A percentile compares a stretch with the other conserved stretches of the same genome.
These are phyloP conservation scores for Echium plantagineum DNA, from an alignment of 257 asterid species.

Conservation along the genomic window DNA sequence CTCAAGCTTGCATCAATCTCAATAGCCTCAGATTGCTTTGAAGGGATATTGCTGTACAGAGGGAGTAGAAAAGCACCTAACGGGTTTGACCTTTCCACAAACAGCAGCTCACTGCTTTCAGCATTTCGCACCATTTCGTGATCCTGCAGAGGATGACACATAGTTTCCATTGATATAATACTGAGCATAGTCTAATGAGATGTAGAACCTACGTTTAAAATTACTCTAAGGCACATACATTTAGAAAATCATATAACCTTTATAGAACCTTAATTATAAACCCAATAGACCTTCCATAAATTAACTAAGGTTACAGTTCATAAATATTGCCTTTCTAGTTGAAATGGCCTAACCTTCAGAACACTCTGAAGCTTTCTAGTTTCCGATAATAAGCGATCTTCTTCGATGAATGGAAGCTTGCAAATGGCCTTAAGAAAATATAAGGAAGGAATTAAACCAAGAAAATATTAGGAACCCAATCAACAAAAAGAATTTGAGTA, in stretches of 20 bases:
- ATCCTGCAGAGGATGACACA: constrained; percentile 1
- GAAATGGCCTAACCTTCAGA: constrained; percentile 24
- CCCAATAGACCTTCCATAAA: no score
- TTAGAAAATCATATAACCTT: neutral
- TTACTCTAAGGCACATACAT: no score
- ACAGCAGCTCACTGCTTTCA: constrained; percentile 1
- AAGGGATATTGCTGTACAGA: neutral
- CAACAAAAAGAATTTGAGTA: neutral
- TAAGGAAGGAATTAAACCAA: neutral
- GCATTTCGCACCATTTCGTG: constrained; percentile 11
- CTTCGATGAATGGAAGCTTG: constrained; percentile 52
- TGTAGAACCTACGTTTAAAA: no score
- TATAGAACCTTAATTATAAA: no score
- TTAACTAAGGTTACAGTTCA: neutral
- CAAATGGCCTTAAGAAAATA: constrained; percentile 27
- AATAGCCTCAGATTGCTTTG: neutral
- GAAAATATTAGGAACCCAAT: neutral
- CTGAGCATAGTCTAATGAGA: no score
- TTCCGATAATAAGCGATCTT: constrained; percentile 35
- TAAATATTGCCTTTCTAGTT: neutral
- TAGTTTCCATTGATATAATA: neutral
- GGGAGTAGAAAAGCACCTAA: constrained; percentile 3
- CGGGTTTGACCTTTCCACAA: constrained; percentile 1
- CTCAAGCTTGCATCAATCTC: neutral
- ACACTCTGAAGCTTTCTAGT: constrained; percentile 27